Base-by-base conservation (phyloP, 345 rosid genomes). In the Ceriops tagal region DNA sequence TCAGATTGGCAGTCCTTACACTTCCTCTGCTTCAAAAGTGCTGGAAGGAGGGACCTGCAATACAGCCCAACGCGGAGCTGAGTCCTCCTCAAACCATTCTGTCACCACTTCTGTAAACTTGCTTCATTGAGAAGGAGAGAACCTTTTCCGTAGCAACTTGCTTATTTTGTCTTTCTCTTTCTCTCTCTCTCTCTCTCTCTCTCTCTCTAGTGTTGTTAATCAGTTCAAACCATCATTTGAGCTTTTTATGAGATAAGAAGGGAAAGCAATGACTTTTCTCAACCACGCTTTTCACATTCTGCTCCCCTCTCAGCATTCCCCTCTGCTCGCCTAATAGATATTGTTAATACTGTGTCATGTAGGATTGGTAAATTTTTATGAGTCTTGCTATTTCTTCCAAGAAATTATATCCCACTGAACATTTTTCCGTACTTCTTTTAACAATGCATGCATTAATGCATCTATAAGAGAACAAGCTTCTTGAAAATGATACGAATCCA, bases 1-100 rank as follows among this genome's bases (percentile, higher is more conserved):
- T 16, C 83, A 72, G 61, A 82, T 83, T 28, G 81, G 77, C 22
- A 82, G 90, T 21, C 90, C 85, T 64, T 85, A 30, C 62, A 70
- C 78, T 37, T 59, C 30, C 53, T 52, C 65, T 71, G 73, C 85
- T 62, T 62, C 85, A 20, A 77, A 79, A 76, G 91, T 84, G 37
- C 83, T 84, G 11, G 85, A 82, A 73, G 89, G 83, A 62, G 66
- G 80, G 6, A 72, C 88, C 66, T 81, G 87, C 72, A 81, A 72
- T 78, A 75, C 85, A n/a, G 82, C 83, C 13, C 77, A 79, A 47
- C 76, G 79, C 46, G 74, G 84, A 64, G 81, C 81, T 37, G 86
- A 82, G 62, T 79, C 80, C 7, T 66, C 86, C 16, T 39, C 15
- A 55, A 55, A 26, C 58, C 28, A 55, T 20, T n/a, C 58, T 24